Percentiles rank a stretch among this genome's conserved stretches.
phyloP scores from a whole-genome alignment of 129 eudicot species.

The Scalesia atractyloides region DNA sequence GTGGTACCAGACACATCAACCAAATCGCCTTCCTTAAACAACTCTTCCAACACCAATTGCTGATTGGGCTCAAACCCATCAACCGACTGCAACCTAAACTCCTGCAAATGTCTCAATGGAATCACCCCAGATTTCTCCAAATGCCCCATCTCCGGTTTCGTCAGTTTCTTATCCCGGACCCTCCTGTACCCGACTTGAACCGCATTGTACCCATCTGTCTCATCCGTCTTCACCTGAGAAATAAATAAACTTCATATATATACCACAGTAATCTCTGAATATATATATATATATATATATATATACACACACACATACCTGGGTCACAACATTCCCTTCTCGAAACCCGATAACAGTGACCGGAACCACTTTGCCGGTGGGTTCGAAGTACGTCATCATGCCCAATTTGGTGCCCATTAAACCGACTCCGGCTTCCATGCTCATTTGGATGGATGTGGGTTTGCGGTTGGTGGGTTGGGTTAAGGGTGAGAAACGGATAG shows the following conservation, averaged over 20 bases:
- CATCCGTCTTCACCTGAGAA: slow-evolving; percentile 56
- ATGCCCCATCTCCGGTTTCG: slow-evolving; percentile 90
- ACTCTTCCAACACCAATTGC: slow-evolving; percentile 59
- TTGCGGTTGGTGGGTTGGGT: slow-evolving; percentile 26
- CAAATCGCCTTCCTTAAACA: slow-evolving; percentile 89
- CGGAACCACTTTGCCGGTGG: slow-evolving; percentile 77
- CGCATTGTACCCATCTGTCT: slow-evolving; percentile 88
- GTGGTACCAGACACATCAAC: slow-evolving; percentile 95
- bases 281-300: too few relatives aligned
- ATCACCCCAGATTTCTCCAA: slow-evolving; percentile 77
- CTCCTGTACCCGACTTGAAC: slow-evolving; percentile 95
- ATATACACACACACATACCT: not conserved
- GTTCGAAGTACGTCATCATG: slow-evolving; percentile 87
- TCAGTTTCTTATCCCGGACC: slow-evolving; percentile 76
- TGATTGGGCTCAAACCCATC: slow-evolving; percentile 75
- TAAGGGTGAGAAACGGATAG: slow-evolving; percentile 32
- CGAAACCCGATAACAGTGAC: slow-evolving; percentile 89
- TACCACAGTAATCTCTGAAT: too few relatives aligned
- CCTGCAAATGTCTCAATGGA: slow-evolving; percentile 90
- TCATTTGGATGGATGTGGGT: slow-evolving; percentile 25
- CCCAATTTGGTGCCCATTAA: slow-evolving; percentile 92
- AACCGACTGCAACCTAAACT: slow-evolving; percentile 63
- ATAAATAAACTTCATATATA: too few relatives aligned
- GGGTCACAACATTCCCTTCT: slow-evolving; percentile 93
- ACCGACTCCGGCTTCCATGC: slow-evolving; percentile 89